Percentiles rank a stretch among this genome's conserved stretches.
phyloP scores from a whole-genome alignment of 2,329 filamentous ascomycete species.

The Dendryphion nanum region DNA sequence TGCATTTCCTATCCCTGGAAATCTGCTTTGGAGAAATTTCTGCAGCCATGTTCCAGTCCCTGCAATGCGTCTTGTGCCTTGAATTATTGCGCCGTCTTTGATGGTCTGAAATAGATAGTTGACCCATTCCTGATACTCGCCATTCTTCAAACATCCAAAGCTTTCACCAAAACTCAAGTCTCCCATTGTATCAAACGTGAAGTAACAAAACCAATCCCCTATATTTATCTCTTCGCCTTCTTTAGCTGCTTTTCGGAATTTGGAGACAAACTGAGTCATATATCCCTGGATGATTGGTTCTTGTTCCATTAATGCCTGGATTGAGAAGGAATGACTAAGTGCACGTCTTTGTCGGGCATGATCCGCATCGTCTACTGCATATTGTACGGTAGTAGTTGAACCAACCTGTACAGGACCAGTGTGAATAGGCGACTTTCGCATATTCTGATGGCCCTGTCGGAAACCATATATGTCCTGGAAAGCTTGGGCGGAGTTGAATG shows the following conservation, averaged over 20 bases:
- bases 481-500: constrained; percentile 39
- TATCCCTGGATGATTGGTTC: constrained; percentile 8
- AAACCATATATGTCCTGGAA: constrained; percentile 44
- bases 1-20: constrained; percentile 7
- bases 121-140: constrained; percentile 16
- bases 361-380: constrained; percentile 7
- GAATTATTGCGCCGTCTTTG: constrained; percentile 6
- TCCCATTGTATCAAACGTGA: constrained; percentile 15
- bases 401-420: constrained; percentile 10
- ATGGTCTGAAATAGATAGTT: constrained; percentile 13
- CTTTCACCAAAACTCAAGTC: constrained; percentile 21
- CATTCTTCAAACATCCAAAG: constrained; percentile 17
- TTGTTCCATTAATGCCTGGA: constrained; percentile 8
- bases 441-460: constrained; percentile 4
- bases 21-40: constrained; percentile 8
- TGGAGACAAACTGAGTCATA: constrained; percentile 6
- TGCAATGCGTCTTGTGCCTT: constrained; percentile 7
- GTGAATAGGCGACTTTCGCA: constrained; percentile 9
- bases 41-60: constrained; percentile 8
- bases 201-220: constrained; percentile 9
- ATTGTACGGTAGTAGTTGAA: constrained; percentile 10
- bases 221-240: constrained; percentile 8
- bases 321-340: constrained; percentile 7
- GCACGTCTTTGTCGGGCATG: constrained; percentile 9
- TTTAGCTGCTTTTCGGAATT: constrained; percentile 2